A percentile compares a stretch with the other conserved stretches of the same genome.
Evolutionary conservation across 169 alveolate species (phyloP).

Genomic region (Cyclospora cayetanensis): DNA sequence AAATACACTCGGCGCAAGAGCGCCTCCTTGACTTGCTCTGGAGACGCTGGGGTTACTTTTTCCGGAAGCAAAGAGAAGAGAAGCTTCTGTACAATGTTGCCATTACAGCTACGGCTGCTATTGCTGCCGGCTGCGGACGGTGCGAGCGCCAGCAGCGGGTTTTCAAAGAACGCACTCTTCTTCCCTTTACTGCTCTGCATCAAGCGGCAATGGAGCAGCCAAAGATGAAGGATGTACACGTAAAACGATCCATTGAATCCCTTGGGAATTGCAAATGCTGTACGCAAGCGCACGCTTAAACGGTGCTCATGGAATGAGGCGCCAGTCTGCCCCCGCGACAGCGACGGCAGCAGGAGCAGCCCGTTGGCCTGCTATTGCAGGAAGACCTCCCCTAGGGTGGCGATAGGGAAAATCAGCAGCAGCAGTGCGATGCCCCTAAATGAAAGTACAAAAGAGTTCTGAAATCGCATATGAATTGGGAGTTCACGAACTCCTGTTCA

Average conservation of each 20-base stretch:
- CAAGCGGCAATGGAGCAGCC: conserved; percentile 30
- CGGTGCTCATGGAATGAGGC: not conserved
- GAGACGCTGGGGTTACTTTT: not conserved
- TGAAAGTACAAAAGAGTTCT: no score
- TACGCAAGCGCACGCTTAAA: not conserved
- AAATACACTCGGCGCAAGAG: not conserved
- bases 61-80: not conserved
- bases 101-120: conserved; percentile 23
- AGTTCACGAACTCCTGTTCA: not conserved
- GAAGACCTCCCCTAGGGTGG: not conserved
- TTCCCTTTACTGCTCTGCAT: not conserved
- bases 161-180: not conserved
- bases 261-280: conserved; percentile 11
- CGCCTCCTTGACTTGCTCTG: not conserved
- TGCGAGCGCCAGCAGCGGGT: not conserved
- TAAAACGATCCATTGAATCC: conserved; percentile 49
- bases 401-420: no score
- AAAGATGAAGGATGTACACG: conserved; percentile 1
- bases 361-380: not conserved
- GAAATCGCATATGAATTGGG: no score
- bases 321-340: not conserved
- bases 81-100: not conserved
- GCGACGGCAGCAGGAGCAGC: not conserved
- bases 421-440: not conserved
- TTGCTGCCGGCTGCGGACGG: conserved; percentile 15